These are phyloP conservation scores for Citrullus mucosospermus DNA, from an alignment of 306 rosid genomes.

Conservation along the genomic window DNA sequence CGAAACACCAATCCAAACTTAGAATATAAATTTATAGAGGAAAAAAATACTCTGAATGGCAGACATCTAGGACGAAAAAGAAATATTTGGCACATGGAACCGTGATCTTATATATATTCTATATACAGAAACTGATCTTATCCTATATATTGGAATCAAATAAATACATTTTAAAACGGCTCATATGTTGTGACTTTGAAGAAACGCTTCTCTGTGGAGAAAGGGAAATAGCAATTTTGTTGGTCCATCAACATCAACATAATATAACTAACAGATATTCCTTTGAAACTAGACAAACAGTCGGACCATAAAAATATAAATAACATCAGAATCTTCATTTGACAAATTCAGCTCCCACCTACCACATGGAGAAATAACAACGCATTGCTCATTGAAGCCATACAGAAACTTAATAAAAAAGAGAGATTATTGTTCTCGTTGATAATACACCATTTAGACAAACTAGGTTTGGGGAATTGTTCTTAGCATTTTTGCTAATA, in stretches of 20 bases:
- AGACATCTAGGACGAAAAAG: neutral
- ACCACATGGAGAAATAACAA: neutral
- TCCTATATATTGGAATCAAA: no score
- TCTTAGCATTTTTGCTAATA: neutral
- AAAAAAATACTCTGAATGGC: neutral
- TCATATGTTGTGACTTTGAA: no score
- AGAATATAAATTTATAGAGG: neutral
- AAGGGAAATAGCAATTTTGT: no score
- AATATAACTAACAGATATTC: neutral
- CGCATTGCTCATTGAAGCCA: neutral
- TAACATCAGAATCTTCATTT: neutral
- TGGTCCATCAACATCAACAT: neutral
- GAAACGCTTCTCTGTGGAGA: no score
- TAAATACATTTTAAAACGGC: no score
- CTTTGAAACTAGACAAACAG: neutral
- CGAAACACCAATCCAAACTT: slow-evolving; percentile 12
- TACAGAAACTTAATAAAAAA: neutral
- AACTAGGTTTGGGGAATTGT: neutral
- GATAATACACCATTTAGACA: neutral
- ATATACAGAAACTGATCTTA: no score
- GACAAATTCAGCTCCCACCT: neutral
- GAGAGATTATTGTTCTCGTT: neutral
- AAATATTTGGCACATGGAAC: no score
- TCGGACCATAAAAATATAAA: neutral
- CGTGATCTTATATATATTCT: no score